Evolutionary conservation across 805 yeast genomes (phyloP).

Genomic region (Candida caryicola): DNA sequence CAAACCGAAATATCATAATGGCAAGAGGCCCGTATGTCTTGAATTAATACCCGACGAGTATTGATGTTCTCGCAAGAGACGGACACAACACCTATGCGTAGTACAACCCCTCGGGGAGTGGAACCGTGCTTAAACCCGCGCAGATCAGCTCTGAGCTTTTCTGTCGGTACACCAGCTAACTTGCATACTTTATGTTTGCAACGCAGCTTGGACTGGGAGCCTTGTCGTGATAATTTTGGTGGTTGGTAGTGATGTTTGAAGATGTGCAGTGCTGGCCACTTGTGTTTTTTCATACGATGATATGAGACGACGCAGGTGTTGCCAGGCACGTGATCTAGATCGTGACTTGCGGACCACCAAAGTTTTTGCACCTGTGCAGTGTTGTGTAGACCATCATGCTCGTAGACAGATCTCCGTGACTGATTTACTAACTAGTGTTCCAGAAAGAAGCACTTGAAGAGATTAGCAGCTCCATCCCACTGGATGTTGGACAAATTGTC

Average conservation of each 20-base stretch:
- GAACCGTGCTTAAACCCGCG: slow-evolving; percentile 19
- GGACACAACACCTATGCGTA: slow-evolving; percentile 13
- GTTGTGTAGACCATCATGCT: neutral
- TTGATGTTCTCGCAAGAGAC: slow-evolving; percentile 12
- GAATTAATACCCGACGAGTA: slow-evolving; percentile 1
- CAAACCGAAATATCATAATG: slow-evolving; percentile 34
- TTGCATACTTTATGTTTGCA: slow-evolving; percentile 9
- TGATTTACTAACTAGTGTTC: no score
- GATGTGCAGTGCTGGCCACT: no score
- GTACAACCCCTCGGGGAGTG: slow-evolving; percentile 11
- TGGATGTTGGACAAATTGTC: slow-evolving; percentile 99
- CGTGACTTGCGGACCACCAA: no score
- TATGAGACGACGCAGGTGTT: neutral
- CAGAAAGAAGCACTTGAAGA: slow-evolving; percentile 98
- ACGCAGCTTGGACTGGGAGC: slow-evolving; percentile 43
- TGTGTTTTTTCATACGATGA: no score
- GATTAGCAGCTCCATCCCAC: slow-evolving; percentile 99
- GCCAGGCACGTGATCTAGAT: neutral
- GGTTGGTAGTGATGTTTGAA: neutral
- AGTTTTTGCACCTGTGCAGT: neutral
- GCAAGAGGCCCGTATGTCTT: slow-evolving; percentile 55
- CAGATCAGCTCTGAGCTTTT: slow-evolving; percentile 4
- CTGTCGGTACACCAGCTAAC: slow-evolving; percentile 21
- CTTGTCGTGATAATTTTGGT: slow-evolving; percentile 43
- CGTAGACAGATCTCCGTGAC: no score